Evolutionary conservation across 2,329 filamentous ascomycete species (phyloP).

Genomic region (Paramyrothecium sp.): DNA sequence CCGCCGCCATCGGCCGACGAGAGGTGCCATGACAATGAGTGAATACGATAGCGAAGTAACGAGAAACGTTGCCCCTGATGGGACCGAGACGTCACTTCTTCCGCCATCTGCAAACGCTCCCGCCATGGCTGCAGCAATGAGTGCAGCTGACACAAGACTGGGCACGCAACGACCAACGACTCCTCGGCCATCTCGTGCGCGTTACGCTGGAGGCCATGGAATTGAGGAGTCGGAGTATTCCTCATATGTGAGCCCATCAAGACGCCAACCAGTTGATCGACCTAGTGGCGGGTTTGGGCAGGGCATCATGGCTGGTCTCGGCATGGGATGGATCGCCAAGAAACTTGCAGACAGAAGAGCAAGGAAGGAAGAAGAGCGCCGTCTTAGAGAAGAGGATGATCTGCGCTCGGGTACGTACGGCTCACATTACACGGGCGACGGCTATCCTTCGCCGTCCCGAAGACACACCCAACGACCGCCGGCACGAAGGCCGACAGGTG

Average conservation of each 20-base stretch:
- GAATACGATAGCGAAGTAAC: slow-evolving; percentile 53
- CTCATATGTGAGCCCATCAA: slow-evolving; percentile 62
- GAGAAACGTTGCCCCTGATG: slow-evolving; percentile 22
- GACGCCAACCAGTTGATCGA: slow-evolving; percentile 44
- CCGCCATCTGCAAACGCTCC: slow-evolving; percentile 45
- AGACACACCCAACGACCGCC: slow-evolving; percentile 27
- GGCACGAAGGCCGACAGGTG: slow-evolving; percentile 28
- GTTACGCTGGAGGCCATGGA: slow-evolving; percentile 41
- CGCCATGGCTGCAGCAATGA: slow-evolving; percentile 43
- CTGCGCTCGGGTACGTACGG: slow-evolving; percentile 57
- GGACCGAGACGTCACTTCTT: slow-evolving; percentile 39
- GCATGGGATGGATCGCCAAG: slow-evolving; percentile 67
- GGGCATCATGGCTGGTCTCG: slow-evolving; percentile 59
- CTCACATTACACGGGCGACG: slow-evolving; percentile 70
- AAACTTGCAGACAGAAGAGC: slow-evolving; percentile 57
- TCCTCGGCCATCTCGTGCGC: slow-evolving; percentile 46
- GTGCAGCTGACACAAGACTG: slow-evolving; percentile 37
- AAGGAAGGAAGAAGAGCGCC: slow-evolving; percentile 46
- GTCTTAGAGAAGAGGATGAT: slow-evolving; percentile 47
- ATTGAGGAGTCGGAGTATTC: slow-evolving; percentile 57
- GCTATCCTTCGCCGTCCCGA: slow-evolving; percentile 49
- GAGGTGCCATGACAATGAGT: slow-evolving; percentile 38
- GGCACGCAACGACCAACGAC: slow-evolving; percentile 41
- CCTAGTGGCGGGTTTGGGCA: slow-evolving; percentile 53
- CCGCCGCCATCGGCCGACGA: slow-evolving; percentile 41